phyloP scores from a whole-genome alignment of 139 green algal genomes.

The Chlamydomonas applanata region DNA sequence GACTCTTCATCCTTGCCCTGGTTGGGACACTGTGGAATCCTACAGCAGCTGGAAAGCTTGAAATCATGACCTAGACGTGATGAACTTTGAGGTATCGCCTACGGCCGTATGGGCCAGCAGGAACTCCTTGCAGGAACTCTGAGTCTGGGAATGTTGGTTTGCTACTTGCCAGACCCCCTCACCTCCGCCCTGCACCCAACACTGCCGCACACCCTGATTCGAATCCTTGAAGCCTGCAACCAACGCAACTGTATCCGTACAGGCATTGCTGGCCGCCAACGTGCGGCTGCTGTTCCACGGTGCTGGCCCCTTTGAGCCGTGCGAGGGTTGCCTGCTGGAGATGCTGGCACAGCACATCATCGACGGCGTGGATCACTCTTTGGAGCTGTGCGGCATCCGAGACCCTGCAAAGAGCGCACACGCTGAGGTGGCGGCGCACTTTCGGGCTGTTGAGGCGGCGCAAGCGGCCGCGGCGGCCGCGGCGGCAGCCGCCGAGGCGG shows the following conservation, averaged over 20 bases:
- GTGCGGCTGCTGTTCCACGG: slow-evolving; percentile 49
- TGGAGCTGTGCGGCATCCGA: slow-evolving; percentile 12
- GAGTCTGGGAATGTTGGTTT: too few species aligned
- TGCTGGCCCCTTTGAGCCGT: slow-evolving; percentile 12
- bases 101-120: too few species aligned
- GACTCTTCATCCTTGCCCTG: neutral
- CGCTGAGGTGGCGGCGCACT: neutral
- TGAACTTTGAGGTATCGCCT: too few species aligned
- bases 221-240: too few species aligned
- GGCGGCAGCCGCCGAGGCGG: neutral
- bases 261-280: neutral
- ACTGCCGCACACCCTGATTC: too few species aligned
- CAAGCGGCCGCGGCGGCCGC: neutral
- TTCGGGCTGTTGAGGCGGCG: neutral
- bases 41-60: too few species aligned
- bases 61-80: too few species aligned
- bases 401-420: neutral
- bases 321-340: slow-evolving; percentile 50
- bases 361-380: slow-evolving; percentile 17
- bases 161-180: too few species aligned
- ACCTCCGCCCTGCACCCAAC: too few species aligned
- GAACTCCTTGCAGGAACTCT: too few species aligned
- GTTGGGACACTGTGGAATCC: neutral
- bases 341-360: slow-evolving; percentile 44
- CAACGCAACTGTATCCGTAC: too few species aligned